Evolutionary conservation across 2,329 filamentous ascomycete genomes (phyloP).

Genomic region (Blastomyces parvus): DNA sequence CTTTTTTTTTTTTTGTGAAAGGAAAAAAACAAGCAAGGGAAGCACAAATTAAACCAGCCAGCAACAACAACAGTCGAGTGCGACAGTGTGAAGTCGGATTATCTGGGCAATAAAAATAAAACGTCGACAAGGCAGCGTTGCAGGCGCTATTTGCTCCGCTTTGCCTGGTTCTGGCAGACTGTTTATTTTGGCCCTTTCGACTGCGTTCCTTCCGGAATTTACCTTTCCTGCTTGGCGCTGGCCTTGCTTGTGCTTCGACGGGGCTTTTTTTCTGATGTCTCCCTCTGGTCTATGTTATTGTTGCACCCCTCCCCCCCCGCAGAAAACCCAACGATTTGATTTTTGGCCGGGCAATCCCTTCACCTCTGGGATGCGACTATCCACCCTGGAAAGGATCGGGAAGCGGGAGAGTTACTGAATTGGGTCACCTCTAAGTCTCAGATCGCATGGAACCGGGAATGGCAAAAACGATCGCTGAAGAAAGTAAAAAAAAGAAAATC

Average conservation of each 20-base stretch:
- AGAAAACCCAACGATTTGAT: neutral
- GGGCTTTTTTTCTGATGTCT: neutral
- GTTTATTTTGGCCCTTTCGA: neutral
- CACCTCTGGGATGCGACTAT: neutral
- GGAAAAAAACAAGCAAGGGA: neutral
- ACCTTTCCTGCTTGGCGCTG: constrained; percentile 3
- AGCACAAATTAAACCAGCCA: constrained; percentile 2
- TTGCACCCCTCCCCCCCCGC: neutral
- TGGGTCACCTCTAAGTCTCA: neutral
- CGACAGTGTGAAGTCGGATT: constrained; percentile 4
- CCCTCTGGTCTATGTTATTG: neutral
- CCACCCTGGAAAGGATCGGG: neutral
- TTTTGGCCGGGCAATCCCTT: neutral
- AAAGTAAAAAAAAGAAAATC: neutral
- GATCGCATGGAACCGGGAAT: neutral
- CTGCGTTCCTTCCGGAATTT: neutral
- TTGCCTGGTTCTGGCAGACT: neutral
- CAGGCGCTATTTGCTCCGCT: constrained; percentile 12
- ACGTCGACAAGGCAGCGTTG: constrained; percentile 12
- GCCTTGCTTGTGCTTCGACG: neutral
- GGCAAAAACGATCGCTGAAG: neutral
- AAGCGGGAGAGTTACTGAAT: neutral
- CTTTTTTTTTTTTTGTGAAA: no score
- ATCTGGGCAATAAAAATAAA: neutral
- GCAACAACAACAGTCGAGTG: neutral